Conservation (phyloP, 1,284 basidiomycete species). For the Albatrellus sp. region DNA sequence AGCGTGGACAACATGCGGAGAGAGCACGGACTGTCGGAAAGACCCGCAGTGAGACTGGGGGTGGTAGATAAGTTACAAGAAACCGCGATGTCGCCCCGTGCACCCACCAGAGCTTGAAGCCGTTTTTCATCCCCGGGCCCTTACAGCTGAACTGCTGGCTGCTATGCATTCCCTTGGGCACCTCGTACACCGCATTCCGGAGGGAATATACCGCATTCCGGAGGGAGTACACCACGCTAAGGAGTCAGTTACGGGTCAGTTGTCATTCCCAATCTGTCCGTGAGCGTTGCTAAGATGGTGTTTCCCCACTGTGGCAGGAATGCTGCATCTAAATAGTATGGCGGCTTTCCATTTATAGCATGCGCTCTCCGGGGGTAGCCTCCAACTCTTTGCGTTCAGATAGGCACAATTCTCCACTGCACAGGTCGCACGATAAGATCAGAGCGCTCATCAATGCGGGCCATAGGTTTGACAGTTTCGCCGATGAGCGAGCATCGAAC, state of each 20-base stretch:
- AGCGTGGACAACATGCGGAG: too few relatives aligned
- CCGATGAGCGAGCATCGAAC: constrained; percentile 56
- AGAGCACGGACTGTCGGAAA: too few relatives aligned
- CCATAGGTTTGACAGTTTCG: constrained; percentile 83
- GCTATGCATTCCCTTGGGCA: too few relatives aligned
- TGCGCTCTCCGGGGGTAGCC: too few relatives aligned
- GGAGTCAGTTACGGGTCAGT: constrained; percentile 19
- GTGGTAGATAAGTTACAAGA: too few relatives aligned
- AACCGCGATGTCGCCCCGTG: too few relatives aligned
- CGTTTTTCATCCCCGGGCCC: too few relatives aligned
- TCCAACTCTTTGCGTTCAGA: constrained; percentile 20
- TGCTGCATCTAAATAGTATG: constrained; percentile 49
- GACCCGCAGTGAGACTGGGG: too few relatives aligned
- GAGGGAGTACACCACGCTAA: constrained; percentile 19
- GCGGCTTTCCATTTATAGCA: not conserved
- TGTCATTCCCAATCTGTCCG: not conserved
- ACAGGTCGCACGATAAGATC: constrained; percentile 53
- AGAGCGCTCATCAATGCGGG: constrained; percentile 59
- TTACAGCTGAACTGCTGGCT: too few relatives aligned
- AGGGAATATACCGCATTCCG: constrained; percentile 18
- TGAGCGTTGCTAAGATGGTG: constrained; percentile 3
- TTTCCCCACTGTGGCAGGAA: constrained; percentile 32
- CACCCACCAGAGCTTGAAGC: too few relatives aligned
- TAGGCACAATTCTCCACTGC: constrained; percentile 68
- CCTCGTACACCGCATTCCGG: constrained; percentile 16